These are phyloP conservation scores for Turritis glabra DNA, from an alignment of 345 rosid species.

Conservation along the genomic window DNA sequence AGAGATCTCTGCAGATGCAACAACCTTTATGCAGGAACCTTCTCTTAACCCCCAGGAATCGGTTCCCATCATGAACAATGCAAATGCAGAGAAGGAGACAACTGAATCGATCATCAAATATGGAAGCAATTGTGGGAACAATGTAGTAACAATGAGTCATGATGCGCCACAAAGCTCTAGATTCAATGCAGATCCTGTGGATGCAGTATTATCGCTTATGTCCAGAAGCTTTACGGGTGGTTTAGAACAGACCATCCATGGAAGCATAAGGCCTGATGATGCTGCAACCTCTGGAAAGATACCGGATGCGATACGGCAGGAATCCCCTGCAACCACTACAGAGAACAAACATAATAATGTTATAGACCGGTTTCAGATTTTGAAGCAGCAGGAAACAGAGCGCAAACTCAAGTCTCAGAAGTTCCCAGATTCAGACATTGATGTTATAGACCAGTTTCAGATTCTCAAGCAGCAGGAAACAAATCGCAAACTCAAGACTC, in stretches of 20 bases:
- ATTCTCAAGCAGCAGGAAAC: constrained; percentile 45
- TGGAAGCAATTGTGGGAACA: constrained; percentile 13
- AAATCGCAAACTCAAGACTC: constrained; percentile 17
- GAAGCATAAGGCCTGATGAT: constrained; percentile 28
- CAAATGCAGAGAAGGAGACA: constrained; percentile 14
- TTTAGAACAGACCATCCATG: constrained; percentile 24
- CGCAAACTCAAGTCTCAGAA: constrained; percentile 26
- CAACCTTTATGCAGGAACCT: constrained; percentile 22
- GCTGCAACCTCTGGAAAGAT: constrained; percentile 11
- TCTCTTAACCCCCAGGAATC: constrained; percentile 7
- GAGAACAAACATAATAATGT: constrained; percentile 48
- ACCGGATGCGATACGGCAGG: constrained; percentile 6
- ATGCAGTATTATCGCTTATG: constrained; percentile 21
- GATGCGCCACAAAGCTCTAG: constrained; percentile 28
- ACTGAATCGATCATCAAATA: constrained; percentile 17
- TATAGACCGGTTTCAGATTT: constrained; percentile 50
- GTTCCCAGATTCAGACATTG: constrained; percentile 32
- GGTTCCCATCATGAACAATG: constrained; percentile 21
- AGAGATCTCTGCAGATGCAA: constrained; percentile 33
- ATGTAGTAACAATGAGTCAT: constrained; percentile 16
- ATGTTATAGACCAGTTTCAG: constrained; percentile 54
- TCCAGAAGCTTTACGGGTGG: constrained; percentile 26
- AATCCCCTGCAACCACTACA: constrained; percentile 13
- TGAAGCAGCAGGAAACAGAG: constrained; percentile 35
- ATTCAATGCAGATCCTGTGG: constrained; percentile 23